phyloP scores from a whole-genome alignment of 2,329 filamentous ascomycete genomes.

The Trichothecium roseum region DNA sequence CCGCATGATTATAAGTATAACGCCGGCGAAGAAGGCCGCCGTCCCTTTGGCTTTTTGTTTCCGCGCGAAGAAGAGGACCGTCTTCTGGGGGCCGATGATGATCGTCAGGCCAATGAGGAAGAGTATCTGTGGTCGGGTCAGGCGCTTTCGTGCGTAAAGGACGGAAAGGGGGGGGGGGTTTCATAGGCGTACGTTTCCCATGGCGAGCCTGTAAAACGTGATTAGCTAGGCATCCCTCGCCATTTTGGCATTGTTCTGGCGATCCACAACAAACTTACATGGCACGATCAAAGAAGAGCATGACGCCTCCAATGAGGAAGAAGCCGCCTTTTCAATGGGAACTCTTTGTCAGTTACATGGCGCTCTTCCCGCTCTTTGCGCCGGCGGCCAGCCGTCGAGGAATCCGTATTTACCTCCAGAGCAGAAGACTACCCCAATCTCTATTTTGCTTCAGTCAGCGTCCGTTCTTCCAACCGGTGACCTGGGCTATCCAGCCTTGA shows the following conservation, averaged over 20 bases:
- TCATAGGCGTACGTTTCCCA: slow-evolving; percentile 70
- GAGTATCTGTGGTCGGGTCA: slow-evolving; percentile 57
- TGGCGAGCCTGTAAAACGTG: slow-evolving; percentile 59
- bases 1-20: slow-evolving; percentile 73
- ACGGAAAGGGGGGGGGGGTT: slow-evolving; percentile 6
- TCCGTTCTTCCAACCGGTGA: no score
- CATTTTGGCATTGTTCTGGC: background rate
- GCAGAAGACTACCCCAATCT: slow-evolving; percentile 96
- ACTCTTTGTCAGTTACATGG: no score
- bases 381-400: slow-evolving; percentile 6
- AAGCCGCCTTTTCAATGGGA: slow-evolving; percentile 57
- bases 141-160: slow-evolving; percentile 4
- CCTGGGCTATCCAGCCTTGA: no score
- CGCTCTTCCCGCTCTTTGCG: no score
- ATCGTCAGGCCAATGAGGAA: slow-evolving; percentile 95
- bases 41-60: slow-evolving; percentile 89
- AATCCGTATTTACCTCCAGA: slow-evolving; percentile 70
- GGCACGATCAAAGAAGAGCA: slow-evolving; percentile 96
- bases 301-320: slow-evolving; percentile 87
- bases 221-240: slow-evolving; percentile 5
- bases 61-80: slow-evolving; percentile 86
- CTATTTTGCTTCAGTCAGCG: slow-evolving; percentile 40
- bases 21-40: slow-evolving; percentile 73
- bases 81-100: slow-evolving; percentile 88
- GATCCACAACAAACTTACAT: slow-evolving; percentile 49